Base-by-base conservation (phyloP, 2,329 filamentous ascomycete genomes). In the Cladosporium colombiae region DNA sequence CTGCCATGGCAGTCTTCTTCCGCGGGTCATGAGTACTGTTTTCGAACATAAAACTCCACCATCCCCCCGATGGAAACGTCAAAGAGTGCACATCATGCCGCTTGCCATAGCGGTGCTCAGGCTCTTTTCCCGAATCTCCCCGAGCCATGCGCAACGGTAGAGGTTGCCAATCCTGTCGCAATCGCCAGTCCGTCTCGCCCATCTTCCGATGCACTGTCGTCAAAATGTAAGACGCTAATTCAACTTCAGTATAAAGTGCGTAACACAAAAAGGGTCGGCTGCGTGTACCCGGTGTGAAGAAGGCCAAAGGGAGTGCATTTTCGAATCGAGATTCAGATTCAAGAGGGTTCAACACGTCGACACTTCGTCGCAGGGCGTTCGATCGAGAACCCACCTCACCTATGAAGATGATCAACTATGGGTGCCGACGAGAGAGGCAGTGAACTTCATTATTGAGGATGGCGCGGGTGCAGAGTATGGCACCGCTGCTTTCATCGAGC, bases 121-220 rank as follows among this genome's bases (percentile, higher is more conserved):
- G 23, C n/a, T 11, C 31, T 23, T 11, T 16, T 16, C n/a, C n/a
- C 11, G 14, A 27, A 25, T 13, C 18, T 2, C 31, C n/a, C 14
- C 31, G 21, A 40, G 55, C 55, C 68, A 71, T 72, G 70, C 66
- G 70, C 53, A 68, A 66, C 46, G 68, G 69, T 21, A 70, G 70
- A 66, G 71, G 71, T 23, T 73, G 71, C 58, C 63, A 68, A 57
- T 66, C 58, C 18, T 72, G 71, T 53, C 67, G 71, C n/a, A 64
- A 68, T 50, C 62, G 69, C 25, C 71, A 73, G 60, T 62, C 44
- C 16, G 60, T 62, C 33, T 37, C 13, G 13, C 25, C 31, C 21
- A 8, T 29, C 27, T 6, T 29, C 27, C 27, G 27, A 29, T n/a
- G 11, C 55, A 57, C 55, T 27, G 4, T 10, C 11, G 7, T 21